phyloP scores from a whole-genome alignment of 129 eudicot species.

The Tanacetum coccineum region DNA sequence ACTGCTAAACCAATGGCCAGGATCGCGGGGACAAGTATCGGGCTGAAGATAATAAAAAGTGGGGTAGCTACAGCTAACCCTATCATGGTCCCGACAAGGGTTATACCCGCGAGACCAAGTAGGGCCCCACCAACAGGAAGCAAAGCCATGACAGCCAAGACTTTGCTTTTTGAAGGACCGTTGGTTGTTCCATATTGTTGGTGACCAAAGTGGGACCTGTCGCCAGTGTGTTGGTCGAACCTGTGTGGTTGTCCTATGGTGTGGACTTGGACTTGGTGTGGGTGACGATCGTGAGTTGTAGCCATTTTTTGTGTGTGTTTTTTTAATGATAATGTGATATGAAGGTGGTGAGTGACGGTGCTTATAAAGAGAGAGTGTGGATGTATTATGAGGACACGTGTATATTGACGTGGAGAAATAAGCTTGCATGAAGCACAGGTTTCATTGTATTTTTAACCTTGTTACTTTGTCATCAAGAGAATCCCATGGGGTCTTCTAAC shows the following conservation, averaged over 20 bases:
- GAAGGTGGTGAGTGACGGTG: slow-evolving; percentile 23
- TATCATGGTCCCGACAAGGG: slow-evolving; percentile 49
- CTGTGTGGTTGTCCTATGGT: slow-evolving; percentile 37
- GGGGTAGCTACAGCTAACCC: slow-evolving; percentile 77
- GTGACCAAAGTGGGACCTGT: background rate
- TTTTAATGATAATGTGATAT: background rate
- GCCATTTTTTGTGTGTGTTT: too few relatives aligned
- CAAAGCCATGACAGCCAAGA: slow-evolving; percentile 66
- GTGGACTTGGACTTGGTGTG: slow-evolving; percentile 68
- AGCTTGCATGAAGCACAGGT: slow-evolving; percentile 38
- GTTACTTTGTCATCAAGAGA: background rate
- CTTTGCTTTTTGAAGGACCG: slow-evolving; percentile 62
- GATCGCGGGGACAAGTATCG: slow-evolving; percentile 67
- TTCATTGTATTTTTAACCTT: slow-evolving; percentile 17
- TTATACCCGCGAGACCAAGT: slow-evolving; percentile 74
- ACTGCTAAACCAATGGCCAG: slow-evolving; percentile 52
- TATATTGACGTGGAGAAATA: slow-evolving; percentile 22
- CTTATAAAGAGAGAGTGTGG: slow-evolving; percentile 12
- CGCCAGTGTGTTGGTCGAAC: slow-evolving; percentile 31
- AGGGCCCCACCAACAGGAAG: slow-evolving; percentile 72
- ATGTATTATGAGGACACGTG: slow-evolving; percentile 24
- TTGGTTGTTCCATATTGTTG: background rate
- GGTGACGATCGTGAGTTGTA: slow-evolving; percentile 29
- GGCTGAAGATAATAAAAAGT: slow-evolving; percentile 75
- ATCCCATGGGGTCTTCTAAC: slow-evolving; percentile 6